A percentile compares a stretch with the other conserved stretches of the same genome.
phyloP scores from a whole-genome alignment of 495 filamentous ascomycete species.

The Diplogelasinospora grovesii region DNA sequence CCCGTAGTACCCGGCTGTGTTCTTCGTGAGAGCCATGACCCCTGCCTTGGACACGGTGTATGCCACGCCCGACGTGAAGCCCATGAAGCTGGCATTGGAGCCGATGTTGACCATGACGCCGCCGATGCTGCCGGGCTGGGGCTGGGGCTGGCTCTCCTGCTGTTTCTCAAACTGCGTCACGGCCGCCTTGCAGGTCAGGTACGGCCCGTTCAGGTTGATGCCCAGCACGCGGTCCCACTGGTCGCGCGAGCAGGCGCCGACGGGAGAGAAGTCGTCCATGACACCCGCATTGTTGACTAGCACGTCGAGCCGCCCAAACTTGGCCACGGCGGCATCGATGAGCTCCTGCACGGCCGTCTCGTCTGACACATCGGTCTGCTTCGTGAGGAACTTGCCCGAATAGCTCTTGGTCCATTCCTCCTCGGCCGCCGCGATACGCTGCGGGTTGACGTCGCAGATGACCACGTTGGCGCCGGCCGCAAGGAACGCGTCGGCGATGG shows the following conservation, averaged over 20 bases:
- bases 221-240: conserved; percentile 53
- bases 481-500: conserved; percentile 32
- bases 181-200: conserved; percentile 46
- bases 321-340: conserved; percentile 24
- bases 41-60: conserved; percentile 52
- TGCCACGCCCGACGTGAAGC: conserved; percentile 39
- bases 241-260: conserved; percentile 42
- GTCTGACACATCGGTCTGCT: conserved; percentile 30
- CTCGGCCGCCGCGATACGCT: conserved; percentile 28
- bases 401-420: conserved; percentile 22
- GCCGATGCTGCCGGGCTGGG: too few species aligned
- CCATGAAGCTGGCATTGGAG: conserved; percentile 28
- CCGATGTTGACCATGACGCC: conserved; percentile 46
- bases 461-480: conserved; percentile 36
- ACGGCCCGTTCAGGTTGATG: conserved; percentile 55
- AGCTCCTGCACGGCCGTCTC: conserved; percentile 30
- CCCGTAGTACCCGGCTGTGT: conserved; percentile 53
- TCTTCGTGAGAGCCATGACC: conserved; percentile 55
- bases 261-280: conserved; percentile 49
- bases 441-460: conserved; percentile 39
- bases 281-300: conserved; percentile 48
- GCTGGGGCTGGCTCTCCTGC: conserved; percentile 13
- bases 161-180: conserved; percentile 40
- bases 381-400: conserved; percentile 21
- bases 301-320: conserved; percentile 40